Evolutionary conservation across 2,329 filamentous ascomycete genomes (phyloP).

Genomic region (Dryadomyces quercus-mongolicae): DNA sequence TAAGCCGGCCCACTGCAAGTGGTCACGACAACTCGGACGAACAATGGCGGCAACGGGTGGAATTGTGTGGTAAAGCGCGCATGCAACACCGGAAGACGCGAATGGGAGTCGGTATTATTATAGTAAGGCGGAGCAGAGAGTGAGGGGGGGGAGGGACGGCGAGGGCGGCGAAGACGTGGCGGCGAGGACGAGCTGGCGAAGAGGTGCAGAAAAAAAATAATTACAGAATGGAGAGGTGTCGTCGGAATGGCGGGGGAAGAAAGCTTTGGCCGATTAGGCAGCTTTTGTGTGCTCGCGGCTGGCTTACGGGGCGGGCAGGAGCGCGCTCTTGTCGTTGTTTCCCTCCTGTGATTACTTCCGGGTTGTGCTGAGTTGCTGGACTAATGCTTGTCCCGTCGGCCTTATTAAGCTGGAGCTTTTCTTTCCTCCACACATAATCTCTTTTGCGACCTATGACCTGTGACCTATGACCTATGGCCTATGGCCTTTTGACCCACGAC

Average conservation of each 20-base stretch:
- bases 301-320: too few relatives aligned
- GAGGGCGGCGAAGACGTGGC: too few relatives aligned
- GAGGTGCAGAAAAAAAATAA: neutral
- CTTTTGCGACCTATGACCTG: too few relatives aligned
- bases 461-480: too few relatives aligned
- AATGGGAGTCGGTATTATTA: neutral
- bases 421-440: neutral
- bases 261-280: neutral
- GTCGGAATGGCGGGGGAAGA: conserved; percentile 4
- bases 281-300: neutral
- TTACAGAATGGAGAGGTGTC: neutral
- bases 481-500: too few relatives aligned
- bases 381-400: neutral
- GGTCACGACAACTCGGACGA: neutral
- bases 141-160: neutral
- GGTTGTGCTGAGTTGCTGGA: neutral
- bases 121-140: neutral
- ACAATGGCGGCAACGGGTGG: neutral
- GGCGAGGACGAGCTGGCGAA: neutral
- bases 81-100: neutral
- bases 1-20: too few relatives aligned
- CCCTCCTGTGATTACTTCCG: neutral
- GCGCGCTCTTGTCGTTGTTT: neutral
- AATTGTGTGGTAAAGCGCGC: neutral
- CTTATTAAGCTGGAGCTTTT: neutral